Conservation (phyloP, 2,329 filamentous ascomycete species). For the Emmonsia crescens region DNA sequence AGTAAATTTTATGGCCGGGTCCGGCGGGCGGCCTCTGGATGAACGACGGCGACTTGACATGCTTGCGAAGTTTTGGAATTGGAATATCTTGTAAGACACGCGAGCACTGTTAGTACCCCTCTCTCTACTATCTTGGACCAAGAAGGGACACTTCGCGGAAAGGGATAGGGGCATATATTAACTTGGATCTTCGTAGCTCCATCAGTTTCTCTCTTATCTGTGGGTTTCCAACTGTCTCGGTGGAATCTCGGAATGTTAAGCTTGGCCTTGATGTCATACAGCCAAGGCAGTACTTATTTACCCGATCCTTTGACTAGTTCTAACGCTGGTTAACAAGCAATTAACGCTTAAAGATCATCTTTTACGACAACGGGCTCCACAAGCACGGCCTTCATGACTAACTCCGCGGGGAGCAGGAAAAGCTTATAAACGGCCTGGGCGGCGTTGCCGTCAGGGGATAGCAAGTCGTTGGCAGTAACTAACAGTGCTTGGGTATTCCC, state of each 20-base stretch:
- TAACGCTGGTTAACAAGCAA: not conserved
- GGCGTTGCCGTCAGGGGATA: not conserved
- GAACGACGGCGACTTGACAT: too few relatives aligned
- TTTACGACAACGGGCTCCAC: not conserved
- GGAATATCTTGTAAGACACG: too few relatives aligned
- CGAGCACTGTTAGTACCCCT: too few relatives aligned
- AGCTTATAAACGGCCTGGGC: not conserved
- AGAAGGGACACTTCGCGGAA: too few relatives aligned
- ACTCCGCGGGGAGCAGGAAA: not conserved
- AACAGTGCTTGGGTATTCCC: not conserved
- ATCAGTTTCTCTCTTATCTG: not conserved
- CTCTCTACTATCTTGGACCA: too few relatives aligned
- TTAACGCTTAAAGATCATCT: not conserved
- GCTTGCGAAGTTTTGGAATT: too few relatives aligned
- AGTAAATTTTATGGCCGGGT: not conserved
- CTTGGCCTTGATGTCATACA: not conserved
- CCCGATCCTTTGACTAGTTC: not conserved
- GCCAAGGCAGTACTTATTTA: not conserved
- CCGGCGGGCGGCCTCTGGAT: too few relatives aligned
- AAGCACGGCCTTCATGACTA: not conserved
- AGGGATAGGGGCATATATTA: too few relatives aligned
- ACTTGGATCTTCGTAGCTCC: not conserved
- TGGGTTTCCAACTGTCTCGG: not conserved
- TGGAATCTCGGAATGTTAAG: not conserved
- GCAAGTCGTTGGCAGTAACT: not conserved